Base-by-base conservation (phyloP, 2,329 filamentous ascomycete species). In the Dactylella cylindrospora region DNA sequence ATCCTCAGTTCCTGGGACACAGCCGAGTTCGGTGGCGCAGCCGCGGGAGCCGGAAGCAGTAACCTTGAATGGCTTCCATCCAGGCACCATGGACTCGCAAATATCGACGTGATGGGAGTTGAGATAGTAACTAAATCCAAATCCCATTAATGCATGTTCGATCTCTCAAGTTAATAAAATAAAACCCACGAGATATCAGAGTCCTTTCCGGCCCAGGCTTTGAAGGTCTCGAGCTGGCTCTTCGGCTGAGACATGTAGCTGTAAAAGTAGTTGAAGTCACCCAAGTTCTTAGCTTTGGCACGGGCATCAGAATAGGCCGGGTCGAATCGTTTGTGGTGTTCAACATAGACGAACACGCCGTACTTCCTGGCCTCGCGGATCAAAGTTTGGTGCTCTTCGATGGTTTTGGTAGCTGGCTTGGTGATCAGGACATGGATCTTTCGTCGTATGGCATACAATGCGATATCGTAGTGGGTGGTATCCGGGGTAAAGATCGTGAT, bases 191-290 rank as follows among this genome's bases (percentile, higher is more conserved):
- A 66, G 69, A 96, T 96, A 73, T 96, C 91, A 23, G 85, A 90
- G 68, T 95, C 90, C 69, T 85, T 83, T 66, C 90, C 90, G 0
- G 90, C 90, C 90, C 90, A 95, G 2, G 89, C 86, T 74, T 89
- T 90, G 83, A 95, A 95, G 0, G 90, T 95, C 78, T 94, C 87
- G 40, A 95, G 81, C 76, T 95, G 90, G 44, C 80, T 88, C 76
- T 94, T 95, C 62, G 85, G 87, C 78, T 95, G 90, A 43, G 84
- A 88, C 90, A 95, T 95, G 80, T 96, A 96, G 69, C 82, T 86
- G 80, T 95, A 96, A 73, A 95, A 96, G 79, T 96, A 96, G 78
- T 95, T 95, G 82, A 96, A 96, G 75, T 95, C 89, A 66, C 90
- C 90, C 5, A 96, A 78, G 47, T 78, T 83, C 70, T 82, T 76